Base-by-base conservation (phyloP, 495 filamentous ascomycete species). In the Aspergillus biplanus region DNA sequence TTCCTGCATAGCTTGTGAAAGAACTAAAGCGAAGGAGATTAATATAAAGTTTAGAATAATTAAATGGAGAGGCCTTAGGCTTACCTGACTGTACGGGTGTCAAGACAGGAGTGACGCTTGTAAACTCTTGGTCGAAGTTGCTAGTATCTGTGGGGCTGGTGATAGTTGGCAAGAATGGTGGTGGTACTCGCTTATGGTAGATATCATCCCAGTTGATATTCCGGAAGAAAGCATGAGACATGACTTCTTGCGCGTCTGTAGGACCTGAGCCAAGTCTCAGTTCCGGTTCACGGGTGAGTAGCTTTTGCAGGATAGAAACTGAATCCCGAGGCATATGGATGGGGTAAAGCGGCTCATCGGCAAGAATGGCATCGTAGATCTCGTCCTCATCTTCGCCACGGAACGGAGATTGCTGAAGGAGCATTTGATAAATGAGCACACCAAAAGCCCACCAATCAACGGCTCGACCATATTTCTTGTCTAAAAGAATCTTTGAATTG, bases 361-460 rank as follows among this genome's bases (percentile, higher is more conserved):
- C 92, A 59, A 99, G 88, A 75, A 99, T 98, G 49, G 95, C 94
- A 70, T 99, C 95, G 84, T 99, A 99, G 65, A 99, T 99, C 78
- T 99, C 95, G 77, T 99, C 95, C 72, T 99, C 95, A 71, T 99
- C 95, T 73, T 99, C 95, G 70, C 95, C 95, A 71, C 95, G 90
- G 90, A 99, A 99, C 4, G 95, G 95, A 31, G 93, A 97, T 72
- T 99, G 95, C 71, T 99, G 95, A 46, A 99, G 87, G 48, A 99
- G 88, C 95, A 99, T 99, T 80, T 99, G 95, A 76, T 99, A 99
- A 65, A 99, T 99, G 63, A 99, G 82, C 37, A 99, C 95, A 69
- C 95, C 95, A 75, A 99, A 99, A n/a, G 95, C 95, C 95, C 95
- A 99, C 95, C 95, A 99, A 75, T 99, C 95, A 61, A 99, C 95